Evolutionary conservation across 179 eudicot species (phyloP).

Genomic region (Silene noctiflora): DNA sequence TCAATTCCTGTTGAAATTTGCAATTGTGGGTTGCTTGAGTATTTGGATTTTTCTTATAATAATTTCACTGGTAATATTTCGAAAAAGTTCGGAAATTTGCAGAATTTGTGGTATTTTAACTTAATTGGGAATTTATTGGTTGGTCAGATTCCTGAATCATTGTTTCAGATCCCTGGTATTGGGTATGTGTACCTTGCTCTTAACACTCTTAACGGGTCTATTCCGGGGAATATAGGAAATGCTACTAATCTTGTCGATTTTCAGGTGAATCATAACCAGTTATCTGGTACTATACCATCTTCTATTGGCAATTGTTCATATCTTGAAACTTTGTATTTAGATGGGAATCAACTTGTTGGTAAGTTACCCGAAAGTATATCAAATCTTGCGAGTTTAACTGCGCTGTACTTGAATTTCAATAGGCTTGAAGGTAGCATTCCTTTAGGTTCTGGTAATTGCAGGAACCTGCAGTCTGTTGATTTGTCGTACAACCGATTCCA

Average conservation of each 20-base stretch:
- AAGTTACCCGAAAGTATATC: constrained; percentile 21
- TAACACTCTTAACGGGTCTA: constrained; percentile 29
- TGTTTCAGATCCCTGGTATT: constrained; percentile 31
- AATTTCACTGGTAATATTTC: constrained; percentile 32
- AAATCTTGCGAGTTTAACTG: constrained; percentile 18
- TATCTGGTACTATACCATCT: constrained; percentile 28
- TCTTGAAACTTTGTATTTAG: constrained; percentile 22
- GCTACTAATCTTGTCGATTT: constrained; percentile 25
- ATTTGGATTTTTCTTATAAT: constrained; percentile 26
- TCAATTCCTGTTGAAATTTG: constrained; percentile 28
- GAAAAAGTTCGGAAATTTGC: constrained; percentile 28
- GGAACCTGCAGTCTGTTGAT: constrained; percentile 35
- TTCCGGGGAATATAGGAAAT: constrained; percentile 32
- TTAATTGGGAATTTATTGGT: constrained; percentile 15
- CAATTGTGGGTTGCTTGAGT: constrained; percentile 25
- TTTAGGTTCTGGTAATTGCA: constrained; percentile 36
- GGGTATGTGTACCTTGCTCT: constrained; percentile 13
- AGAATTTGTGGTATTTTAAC: constrained; percentile 12
- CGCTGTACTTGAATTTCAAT: constrained; percentile 13
- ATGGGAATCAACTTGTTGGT: constrained; percentile 22
- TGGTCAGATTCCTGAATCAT: constrained; percentile 32
- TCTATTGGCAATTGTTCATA: constrained; percentile 28
- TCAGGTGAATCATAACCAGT: constrained; percentile 17
- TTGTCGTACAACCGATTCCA: constrained; percentile 53
- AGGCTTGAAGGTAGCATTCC: constrained; percentile 26